phyloP scores from a whole-genome alignment of 352 stramenopile genomes.

The Aphanomyces cochlioides region DNA sequence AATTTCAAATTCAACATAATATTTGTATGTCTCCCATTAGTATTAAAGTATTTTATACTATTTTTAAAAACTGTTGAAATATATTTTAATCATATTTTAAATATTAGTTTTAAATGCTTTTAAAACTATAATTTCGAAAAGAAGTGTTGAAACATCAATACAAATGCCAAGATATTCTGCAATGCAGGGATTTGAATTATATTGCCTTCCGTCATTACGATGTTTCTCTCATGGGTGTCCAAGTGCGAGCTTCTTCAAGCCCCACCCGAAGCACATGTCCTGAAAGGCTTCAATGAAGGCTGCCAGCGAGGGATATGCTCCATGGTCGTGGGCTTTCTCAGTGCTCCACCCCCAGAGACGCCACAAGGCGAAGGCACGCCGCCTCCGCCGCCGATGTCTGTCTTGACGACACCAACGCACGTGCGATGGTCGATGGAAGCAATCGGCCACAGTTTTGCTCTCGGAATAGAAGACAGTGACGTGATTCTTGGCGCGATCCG shows the following conservation, averaged over 20 bases:
- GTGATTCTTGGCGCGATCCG: conserved; percentile 69
- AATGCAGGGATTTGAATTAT: too few species aligned
- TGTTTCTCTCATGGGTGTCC: conserved; percentile 85
- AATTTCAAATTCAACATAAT: too few species aligned
- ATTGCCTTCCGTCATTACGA: conserved; percentile 23
- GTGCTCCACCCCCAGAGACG: conserved; percentile 38
- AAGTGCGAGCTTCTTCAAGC: conserved; percentile 82
- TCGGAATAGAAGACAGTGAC: conserved; percentile 81
- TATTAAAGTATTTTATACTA: too few species aligned
- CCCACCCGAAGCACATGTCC: conserved; percentile 64
- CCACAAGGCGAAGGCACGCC: conserved; percentile 26
- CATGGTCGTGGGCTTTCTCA: conserved; percentile 73
- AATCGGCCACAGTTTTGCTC: conserved; percentile 76
- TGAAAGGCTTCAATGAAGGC: conserved; percentile 87
- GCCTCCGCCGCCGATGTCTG: conserved; percentile 8
- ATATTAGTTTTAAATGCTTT: too few species aligned
- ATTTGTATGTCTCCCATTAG: too few species aligned
- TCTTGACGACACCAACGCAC: conserved; percentile 68
- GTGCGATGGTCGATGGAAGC: conserved; percentile 85
- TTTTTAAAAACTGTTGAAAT: too few species aligned
- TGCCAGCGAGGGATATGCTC: conserved; percentile 80
- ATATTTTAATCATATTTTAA: too few species aligned
- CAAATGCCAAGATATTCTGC: too few species aligned
- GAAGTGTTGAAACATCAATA: too few species aligned
- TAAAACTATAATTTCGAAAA: too few species aligned